Evolutionary conservation across 768 basidiomycete species (phyloP).

Genomic region (Pleurotus cornucopiae): DNA sequence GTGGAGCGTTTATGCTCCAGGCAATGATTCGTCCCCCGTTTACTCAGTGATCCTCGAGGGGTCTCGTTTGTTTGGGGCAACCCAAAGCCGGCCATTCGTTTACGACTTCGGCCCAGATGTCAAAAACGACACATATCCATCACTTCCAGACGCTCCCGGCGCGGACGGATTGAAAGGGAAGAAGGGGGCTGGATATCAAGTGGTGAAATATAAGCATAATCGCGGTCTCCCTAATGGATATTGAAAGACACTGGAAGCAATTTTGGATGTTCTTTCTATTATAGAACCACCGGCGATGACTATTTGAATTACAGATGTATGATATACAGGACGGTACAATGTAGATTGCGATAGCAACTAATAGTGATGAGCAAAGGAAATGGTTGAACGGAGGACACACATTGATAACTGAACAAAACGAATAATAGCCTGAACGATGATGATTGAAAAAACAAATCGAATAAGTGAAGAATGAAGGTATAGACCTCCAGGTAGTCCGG

Average conservation of each 20-base stretch:
- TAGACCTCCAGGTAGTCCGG: neutral
- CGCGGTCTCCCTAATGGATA: conserved; percentile 8
- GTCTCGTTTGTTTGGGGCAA: conserved; percentile 74
- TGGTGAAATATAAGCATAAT: conserved; percentile 23
- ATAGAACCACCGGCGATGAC: neutral
- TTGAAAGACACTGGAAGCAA: neutral
- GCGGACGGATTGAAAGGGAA: conserved; percentile 28
- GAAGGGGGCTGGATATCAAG: conserved; percentile 24
- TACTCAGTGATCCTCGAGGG: conserved; percentile 73
- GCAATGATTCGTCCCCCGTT: conserved; percentile 75
- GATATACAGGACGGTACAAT: conserved; percentile 3
- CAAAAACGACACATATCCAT: conserved; percentile 48
- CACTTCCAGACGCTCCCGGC: conserved; percentile 16
- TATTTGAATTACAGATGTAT: neutral
- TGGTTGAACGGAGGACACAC: neutral
- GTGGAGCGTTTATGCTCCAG: conserved; percentile 79
- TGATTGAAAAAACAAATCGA: conserved; percentile 4
- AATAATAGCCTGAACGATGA: neutral
- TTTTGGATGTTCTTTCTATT: neutral
- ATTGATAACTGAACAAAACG: conserved; percentile 1
- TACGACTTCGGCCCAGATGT: conserved; percentile 76
- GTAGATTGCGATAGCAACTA: conserved; percentile 7
- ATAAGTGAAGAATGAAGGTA: neutral
- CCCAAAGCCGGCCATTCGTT: conserved; percentile 72
- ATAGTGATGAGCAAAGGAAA: neutral